These are phyloP conservation scores for Aspergillus affinis DNA, from an alignment of 495 filamentous ascomycete species.

Conservation along the genomic window DNA sequence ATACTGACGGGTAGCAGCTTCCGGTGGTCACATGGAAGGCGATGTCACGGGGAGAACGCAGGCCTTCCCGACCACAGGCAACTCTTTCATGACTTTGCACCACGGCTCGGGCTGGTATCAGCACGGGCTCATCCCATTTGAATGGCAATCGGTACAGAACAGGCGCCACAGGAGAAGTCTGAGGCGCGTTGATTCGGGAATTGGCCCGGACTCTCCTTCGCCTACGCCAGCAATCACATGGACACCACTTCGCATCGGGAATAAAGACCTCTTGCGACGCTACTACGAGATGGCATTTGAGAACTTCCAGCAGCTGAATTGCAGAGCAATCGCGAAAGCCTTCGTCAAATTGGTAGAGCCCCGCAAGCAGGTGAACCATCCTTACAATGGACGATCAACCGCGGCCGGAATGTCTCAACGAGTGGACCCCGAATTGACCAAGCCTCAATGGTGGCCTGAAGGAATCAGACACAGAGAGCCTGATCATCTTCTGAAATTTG, in stretches of 20 bases:
- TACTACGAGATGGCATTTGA: slow-evolving; percentile 66
- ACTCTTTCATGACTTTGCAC: slow-evolving; percentile 15
- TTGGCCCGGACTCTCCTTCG: slow-evolving; percentile 20
- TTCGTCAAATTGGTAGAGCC: slow-evolving; percentile 76
- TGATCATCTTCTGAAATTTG: slow-evolving; percentile 67
- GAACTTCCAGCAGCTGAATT: slow-evolving; percentile 66
- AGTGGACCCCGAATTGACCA: slow-evolving; percentile 44
- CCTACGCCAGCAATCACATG: slow-evolving; percentile 28
- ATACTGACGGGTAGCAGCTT: slow-evolving; percentile 9
- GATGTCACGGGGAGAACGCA: slow-evolving; percentile 14
- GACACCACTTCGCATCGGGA: slow-evolving; percentile 54
- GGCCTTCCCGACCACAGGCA: not conserved
- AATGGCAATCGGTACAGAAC: slow-evolving; percentile 35
- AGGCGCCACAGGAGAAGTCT: slow-evolving; percentile 32
- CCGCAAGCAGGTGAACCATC: slow-evolving; percentile 73
- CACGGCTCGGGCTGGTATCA: slow-evolving; percentile 24
- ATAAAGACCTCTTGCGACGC: slow-evolving; percentile 54
- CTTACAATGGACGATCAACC: slow-evolving; percentile 64
- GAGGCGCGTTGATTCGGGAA: slow-evolving; percentile 17
- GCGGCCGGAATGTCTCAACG: slow-evolving; percentile 39
- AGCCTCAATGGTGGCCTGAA: slow-evolving; percentile 79
- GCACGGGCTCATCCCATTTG: slow-evolving; percentile 37
- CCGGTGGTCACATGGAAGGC: slow-evolving; percentile 12
- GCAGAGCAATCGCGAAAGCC: slow-evolving; percentile 69
- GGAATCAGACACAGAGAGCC: slow-evolving; percentile 71